These are phyloP conservation scores for Conringia planisiliqua DNA, from an alignment of 345 rosid species.

Conservation along the genomic window DNA sequence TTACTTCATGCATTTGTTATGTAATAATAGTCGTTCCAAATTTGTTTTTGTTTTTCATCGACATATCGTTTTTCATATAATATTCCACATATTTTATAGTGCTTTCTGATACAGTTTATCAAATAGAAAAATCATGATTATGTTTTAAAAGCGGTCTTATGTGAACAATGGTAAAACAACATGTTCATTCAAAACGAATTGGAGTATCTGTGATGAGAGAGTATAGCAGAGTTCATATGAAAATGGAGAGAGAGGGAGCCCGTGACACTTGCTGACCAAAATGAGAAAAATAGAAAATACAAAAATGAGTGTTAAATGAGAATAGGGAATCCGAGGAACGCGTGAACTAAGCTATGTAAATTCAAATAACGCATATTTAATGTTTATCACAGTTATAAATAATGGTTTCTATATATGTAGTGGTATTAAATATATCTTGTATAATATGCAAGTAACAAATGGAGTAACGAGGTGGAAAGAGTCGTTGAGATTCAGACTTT, in stretches of 20 bases:
- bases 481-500: conserved; percentile 18
- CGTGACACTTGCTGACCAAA: conserved; percentile 12
- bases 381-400: no score
- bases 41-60: no score
- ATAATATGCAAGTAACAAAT: conserved; percentile 15
- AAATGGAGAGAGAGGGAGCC: not conserved
- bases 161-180: not conserved
- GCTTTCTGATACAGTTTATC: not conserved
- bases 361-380: not conserved
- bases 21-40: not conserved
- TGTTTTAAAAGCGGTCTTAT: not conserved
- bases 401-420: no score
- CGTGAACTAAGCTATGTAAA: conserved; percentile 43
- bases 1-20: not conserved
- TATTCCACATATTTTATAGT: no score
- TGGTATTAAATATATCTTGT: conserved; percentile 2
- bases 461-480: not conserved
- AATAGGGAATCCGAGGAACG: conserved; percentile 64
- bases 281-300: conserved; percentile 24
- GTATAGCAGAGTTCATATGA: not conserved
- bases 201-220: not conserved
- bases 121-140: not conserved
- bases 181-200: not conserved
- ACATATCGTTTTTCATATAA: no score
- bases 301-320: no score